A percentile compares a stretch with the other conserved stretches of the same genome.
Evolutionary conservation across 73 alveolate genomes (phyloP).

Genomic region (Paramecium pentaurelia): DNA sequence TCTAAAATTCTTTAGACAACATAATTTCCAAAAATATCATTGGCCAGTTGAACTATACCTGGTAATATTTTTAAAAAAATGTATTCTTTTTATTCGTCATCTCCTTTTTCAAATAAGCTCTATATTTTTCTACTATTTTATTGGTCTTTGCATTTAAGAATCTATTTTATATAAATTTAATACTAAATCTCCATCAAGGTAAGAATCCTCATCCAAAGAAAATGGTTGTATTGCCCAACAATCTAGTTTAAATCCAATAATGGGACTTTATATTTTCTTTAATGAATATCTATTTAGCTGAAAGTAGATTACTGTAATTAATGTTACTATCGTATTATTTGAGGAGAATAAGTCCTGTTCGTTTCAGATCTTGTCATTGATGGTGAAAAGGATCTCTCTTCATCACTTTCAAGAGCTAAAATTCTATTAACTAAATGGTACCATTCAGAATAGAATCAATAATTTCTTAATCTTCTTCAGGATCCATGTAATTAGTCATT

Average conservation of each 20-base stretch:
- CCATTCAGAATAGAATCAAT: neutral
- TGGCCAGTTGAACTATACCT: neutral
- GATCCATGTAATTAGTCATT: neutral
- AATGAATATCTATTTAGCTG: neutral
- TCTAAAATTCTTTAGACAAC: neutral
- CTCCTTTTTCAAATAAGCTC: neutral
- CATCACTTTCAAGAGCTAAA: neutral
- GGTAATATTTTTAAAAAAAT: neutral
- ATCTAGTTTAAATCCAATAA: neutral
- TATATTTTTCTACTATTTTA: neutral
- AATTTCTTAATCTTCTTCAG: slow-evolving; percentile 14
- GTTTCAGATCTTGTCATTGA: neutral
- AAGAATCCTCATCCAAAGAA: neutral
- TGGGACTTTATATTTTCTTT: neutral
- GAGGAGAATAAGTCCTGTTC: slow-evolving; percentile 1
- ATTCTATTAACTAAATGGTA: neutral
- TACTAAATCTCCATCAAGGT: slow-evolving; percentile 6
- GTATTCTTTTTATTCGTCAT: neutral
- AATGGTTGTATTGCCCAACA: neutral
- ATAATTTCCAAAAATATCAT: neutral
- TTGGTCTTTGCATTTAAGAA: neutral
- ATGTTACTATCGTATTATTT: neutral
- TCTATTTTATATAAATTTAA: neutral
- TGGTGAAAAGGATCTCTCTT: neutral
- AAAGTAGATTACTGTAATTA: neutral